A percentile compares a stretch with the other conserved stretches of the same genome.
phyloP scores from a whole-genome alignment of 179 eudicot genomes.

The Silene noctiflora region DNA sequence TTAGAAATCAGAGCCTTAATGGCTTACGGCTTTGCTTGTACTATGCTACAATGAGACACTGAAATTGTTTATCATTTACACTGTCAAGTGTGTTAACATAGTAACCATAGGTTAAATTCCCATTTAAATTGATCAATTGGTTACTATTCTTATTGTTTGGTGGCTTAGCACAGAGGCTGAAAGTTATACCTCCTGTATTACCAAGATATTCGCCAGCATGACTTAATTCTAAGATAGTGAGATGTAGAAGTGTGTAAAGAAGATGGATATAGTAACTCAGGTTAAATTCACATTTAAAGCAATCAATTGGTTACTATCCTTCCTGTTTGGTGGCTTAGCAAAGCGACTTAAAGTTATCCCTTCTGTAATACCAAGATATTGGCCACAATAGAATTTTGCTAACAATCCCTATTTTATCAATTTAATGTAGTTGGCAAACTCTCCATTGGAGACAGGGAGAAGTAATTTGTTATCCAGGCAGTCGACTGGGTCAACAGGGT shows the following conservation, averaged over 20 bases:
- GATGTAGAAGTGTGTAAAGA: neutral
- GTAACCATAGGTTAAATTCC: neutral
- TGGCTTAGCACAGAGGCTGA: neutral
- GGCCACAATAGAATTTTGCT: neutral
- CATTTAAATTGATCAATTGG: neutral
- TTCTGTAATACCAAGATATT: neutral
- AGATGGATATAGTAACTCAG: neutral
- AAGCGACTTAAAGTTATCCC: neutral
- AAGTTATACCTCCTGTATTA: neutral
- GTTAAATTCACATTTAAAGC: neutral
- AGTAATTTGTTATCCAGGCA: slow-evolving; percentile 61
- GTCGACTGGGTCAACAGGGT: slow-evolving; percentile 47
- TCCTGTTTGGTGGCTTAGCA: neutral
- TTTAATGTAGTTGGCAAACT: slow-evolving; percentile 58
- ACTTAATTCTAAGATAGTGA: neutral
- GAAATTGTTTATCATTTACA: neutral
- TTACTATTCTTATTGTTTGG: neutral
- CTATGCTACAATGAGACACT: neutral
- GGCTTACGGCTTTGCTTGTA: neutral
- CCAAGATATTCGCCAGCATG: neutral
- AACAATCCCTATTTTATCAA: slow-evolving; percentile 5
- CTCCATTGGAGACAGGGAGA: slow-evolving; percentile 65
- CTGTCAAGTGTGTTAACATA: neutral
- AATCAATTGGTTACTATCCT: neutral
- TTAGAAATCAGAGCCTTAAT: neutral